A percentile compares a stretch with the other conserved stretches of the same genome.
Conservation (phyloP, 176 grass and related monocot genomes). For the Lolium multiflorum region DNA sequence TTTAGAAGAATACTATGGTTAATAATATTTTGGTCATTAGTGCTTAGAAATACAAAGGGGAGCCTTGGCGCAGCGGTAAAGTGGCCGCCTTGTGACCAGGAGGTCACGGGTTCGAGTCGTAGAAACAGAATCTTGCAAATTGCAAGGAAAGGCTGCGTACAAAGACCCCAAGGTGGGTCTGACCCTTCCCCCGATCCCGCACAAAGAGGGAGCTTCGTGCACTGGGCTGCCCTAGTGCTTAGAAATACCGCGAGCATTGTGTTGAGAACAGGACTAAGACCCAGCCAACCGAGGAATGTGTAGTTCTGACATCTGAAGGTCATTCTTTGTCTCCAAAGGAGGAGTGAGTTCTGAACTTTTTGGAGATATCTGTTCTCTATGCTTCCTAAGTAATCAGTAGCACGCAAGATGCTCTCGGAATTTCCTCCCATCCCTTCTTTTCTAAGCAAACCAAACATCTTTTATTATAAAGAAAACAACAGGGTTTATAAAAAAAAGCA, state of each 20-base stretch:
- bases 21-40: neutral
- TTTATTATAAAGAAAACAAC: neutral
- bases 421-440: neutral
- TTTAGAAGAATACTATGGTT: neutral
- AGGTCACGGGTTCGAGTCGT: too few species aligned
- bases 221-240: too few species aligned
- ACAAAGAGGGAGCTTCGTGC: too few species aligned
- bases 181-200: too few species aligned
- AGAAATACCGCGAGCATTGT: neutral
- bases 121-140: too few species aligned
- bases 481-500: neutral
- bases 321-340: conserved; percentile 17
- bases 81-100: too few species aligned
- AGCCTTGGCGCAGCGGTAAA: too few species aligned
- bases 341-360: neutral
- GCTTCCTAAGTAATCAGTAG: neutral
- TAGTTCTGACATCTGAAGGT: neutral
- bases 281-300: neutral
- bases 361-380: neutral
- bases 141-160: too few species aligned
- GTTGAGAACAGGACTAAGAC: neutral
- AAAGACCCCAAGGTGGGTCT: too few species aligned
- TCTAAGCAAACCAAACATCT: neutral
- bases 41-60: neutral
- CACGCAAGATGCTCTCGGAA: neutral